phyloP scores from a whole-genome alignment of 495 filamentous ascomycete species.

The Penicillium coffeae region DNA sequence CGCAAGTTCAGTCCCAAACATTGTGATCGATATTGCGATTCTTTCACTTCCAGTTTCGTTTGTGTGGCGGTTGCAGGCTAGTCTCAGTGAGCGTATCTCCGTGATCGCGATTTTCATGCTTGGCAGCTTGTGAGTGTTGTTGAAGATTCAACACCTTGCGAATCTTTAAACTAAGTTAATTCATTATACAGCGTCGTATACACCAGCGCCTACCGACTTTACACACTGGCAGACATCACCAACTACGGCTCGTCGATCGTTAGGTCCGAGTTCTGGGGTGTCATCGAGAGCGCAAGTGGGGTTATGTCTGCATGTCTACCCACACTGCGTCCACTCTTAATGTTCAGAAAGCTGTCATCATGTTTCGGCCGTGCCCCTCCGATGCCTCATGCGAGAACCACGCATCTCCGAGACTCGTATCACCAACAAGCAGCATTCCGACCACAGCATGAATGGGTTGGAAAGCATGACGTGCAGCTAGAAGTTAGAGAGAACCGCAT shows the following conservation, averaged over 20 bases:
- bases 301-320: constrained; percentile 22
- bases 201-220: constrained; percentile 14
- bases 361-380: no score
- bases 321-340: no score
- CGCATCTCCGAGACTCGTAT: no score
- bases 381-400: no score
- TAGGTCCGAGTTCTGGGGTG: constrained; percentile 19
- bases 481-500: no score
- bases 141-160: neutral
- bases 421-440: no score
- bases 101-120: neutral
- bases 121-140: constrained; percentile 1
- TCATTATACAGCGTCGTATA: neutral
- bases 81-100: neutral
- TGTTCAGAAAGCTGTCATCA: no score
- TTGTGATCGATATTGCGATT: constrained; percentile 43
- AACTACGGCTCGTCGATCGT: constrained; percentile 15
- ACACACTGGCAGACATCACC: constrained; percentile 11
- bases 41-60: constrained; percentile 39
- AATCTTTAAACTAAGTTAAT: neutral
- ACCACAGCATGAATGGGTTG: no score
- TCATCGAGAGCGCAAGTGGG: constrained; percentile 17
- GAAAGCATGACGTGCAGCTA: no score
- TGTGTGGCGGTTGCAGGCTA: constrained; percentile 38
- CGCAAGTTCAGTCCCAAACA: constrained; percentile 43